phyloP scores from a whole-genome alignment of 2,329 filamentous ascomycete species.

The Davidsoniella eucalypti region DNA sequence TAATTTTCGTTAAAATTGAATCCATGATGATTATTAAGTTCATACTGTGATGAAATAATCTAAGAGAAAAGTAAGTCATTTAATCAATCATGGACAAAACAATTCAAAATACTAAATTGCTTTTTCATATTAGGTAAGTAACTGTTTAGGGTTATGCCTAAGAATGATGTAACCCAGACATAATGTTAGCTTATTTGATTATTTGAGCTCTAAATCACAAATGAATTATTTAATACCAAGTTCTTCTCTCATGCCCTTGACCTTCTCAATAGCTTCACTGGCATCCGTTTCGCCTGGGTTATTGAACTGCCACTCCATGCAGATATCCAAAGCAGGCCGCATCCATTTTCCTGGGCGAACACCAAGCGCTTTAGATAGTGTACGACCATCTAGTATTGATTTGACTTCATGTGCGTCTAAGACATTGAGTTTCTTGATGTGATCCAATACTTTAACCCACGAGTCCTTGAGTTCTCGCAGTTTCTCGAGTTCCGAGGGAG shows the following conservation, averaged over 20 bases:
- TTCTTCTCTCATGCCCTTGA: neutral
- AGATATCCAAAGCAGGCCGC: conserved; percentile 58
- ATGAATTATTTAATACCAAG: too few relatives aligned
- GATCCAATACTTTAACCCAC: conserved; percentile 24
- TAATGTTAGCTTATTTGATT: too few relatives aligned
- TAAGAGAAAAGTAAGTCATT: too few relatives aligned
- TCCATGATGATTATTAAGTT: too few relatives aligned
- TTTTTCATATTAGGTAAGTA: too few relatives aligned
- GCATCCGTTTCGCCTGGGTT: conserved; percentile 51
- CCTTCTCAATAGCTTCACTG: conserved; percentile 41
- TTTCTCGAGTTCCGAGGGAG: conserved; percentile 19
- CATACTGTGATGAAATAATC: too few relatives aligned
- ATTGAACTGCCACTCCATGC: conserved; percentile 76
- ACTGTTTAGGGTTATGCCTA: too few relatives aligned
- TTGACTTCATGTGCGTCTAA: conserved; percentile 42
- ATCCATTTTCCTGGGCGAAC: conserved; percentile 74
- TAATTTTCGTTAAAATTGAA: too few relatives aligned
- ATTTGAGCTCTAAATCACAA: too few relatives aligned
- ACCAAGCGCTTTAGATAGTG: conserved; percentile 51
- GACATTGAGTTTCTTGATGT: conserved; percentile 36
- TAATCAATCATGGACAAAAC: too few relatives aligned
- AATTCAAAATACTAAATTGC: too few relatives aligned
- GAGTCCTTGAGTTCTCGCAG: conserved; percentile 16
- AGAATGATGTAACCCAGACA: too few relatives aligned
- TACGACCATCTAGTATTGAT: conserved; percentile 56